These are phyloP conservation scores for Myxozyma melibiosi DNA, from an alignment of 805 yeast genomes.

Conservation along the genomic window DNA sequence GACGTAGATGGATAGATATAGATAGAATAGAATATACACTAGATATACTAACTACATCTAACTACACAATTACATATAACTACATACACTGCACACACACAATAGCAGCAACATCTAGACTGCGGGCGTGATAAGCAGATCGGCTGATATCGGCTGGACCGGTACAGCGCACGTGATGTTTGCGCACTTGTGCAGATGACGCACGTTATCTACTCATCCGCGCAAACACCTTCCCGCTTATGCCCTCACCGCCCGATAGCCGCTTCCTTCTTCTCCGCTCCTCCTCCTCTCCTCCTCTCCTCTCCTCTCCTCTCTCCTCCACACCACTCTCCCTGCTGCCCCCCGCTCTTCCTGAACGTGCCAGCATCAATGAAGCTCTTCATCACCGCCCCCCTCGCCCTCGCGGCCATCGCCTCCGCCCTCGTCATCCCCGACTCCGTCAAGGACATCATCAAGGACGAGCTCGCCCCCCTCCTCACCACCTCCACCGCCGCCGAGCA, in stretches of 20 bases:
- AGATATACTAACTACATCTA: too few species aligned
- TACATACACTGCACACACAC: too few species aligned
- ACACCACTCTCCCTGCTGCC: background rate
- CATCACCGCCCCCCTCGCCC: slow-evolving; percentile 18
- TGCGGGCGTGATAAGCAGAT: background rate
- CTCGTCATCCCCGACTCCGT: slow-evolving; percentile 29
- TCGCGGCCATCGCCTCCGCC: slow-evolving; percentile 31
- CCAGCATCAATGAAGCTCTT: slow-evolving; percentile 28
- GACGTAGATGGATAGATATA: too few species aligned
- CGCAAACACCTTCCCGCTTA: background rate
- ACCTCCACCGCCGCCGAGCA: slow-evolving; percentile 45
- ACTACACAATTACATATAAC: too few species aligned
- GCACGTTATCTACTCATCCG: background rate
- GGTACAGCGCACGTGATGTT: background rate
- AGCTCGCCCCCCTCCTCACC: slow-evolving; percentile 49
- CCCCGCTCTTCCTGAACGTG: background rate
- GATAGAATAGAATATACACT: too few species aligned
- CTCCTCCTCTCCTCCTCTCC: slow-evolving; percentile 5
- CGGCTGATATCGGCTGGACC: slow-evolving; percentile 7
- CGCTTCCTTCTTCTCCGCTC: background rate
- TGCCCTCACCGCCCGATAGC: background rate
- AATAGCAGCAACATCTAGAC: too few species aligned
- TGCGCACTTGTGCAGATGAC: slow-evolving; percentile 7
- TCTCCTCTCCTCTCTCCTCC: slow-evolving; percentile 7
- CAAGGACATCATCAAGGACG: slow-evolving; percentile 7